Conservation (phyloP, 2,329 filamentous ascomycete species). For the Hypoxylon sp. region DNA sequence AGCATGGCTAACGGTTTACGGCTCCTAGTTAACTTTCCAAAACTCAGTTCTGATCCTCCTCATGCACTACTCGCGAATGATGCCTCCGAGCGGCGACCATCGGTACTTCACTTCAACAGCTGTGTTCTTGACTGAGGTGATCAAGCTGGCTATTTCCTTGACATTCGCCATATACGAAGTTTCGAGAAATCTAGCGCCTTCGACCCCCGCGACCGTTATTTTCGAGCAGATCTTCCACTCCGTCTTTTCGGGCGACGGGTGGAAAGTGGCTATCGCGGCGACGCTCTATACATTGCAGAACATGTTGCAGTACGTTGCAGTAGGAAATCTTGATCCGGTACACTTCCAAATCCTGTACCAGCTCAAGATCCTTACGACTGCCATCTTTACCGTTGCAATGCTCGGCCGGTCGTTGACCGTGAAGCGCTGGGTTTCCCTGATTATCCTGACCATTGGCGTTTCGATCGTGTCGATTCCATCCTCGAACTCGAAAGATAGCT, state of each 20-base stretch:
- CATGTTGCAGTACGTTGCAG: slow-evolving; percentile 90
- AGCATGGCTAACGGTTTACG: slow-evolving; percentile 22
- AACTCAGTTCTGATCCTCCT: slow-evolving; percentile 85
- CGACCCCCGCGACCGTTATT: slow-evolving; percentile 82
- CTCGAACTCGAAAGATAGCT: slow-evolving; percentile 65
- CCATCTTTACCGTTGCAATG: slow-evolving; percentile 85
- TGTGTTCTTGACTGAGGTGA: slow-evolving; percentile 91
- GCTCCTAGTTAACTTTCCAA: slow-evolving; percentile 78
- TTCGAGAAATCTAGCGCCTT: slow-evolving; percentile 80
- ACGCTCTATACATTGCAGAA: slow-evolving; percentile 92
- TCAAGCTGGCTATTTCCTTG: slow-evolving; percentile 89
- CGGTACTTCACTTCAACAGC: slow-evolving; percentile 95
- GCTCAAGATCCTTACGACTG: slow-evolving; percentile 92
- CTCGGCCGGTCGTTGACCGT: slow-evolving; percentile 77
- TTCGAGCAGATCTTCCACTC: slow-evolving; percentile 83
- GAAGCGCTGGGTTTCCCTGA: slow-evolving; percentile 83
- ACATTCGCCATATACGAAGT: slow-evolving; percentile 91
- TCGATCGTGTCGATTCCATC: slow-evolving; percentile 86
- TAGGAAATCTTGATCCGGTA: slow-evolving; percentile 91
- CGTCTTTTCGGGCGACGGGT: slow-evolving; percentile 91
- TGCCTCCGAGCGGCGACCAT: slow-evolving; percentile 85
- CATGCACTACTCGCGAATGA: slow-evolving; percentile 94
- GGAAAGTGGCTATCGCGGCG: slow-evolving; percentile 93
- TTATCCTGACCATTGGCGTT: slow-evolving; percentile 85
- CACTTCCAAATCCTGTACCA: slow-evolving; percentile 96